Evolutionary conservation across 495 filamentous ascomycete genomes (phyloP).

Genomic region (Xylaria sp.): DNA sequence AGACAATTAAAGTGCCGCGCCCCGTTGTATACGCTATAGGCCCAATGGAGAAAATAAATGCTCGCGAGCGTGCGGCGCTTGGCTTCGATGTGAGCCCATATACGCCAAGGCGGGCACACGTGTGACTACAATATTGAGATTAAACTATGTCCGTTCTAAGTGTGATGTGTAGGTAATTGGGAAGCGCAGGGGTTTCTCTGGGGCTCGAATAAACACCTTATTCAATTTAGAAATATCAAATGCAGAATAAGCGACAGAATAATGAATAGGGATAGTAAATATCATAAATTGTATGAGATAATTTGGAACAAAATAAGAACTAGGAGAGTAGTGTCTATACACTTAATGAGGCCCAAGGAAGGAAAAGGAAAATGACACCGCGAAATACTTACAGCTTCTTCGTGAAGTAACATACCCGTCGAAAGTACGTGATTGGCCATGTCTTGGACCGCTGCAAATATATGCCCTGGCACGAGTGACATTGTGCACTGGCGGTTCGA

Average conservation of each 20-base stretch:
- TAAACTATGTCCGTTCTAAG: neutral
- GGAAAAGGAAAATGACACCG: neutral
- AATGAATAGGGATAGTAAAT: neutral
- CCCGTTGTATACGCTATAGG: slow-evolving; percentile 46
- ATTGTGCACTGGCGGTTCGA: slow-evolving; percentile 28
- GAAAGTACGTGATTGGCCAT: slow-evolving; percentile 41
- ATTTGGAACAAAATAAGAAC: too few relatives aligned
- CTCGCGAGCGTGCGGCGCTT: slow-evolving; percentile 44
- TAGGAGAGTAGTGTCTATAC: too few relatives aligned
- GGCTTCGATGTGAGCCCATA: slow-evolving; percentile 49
- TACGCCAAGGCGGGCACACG: slow-evolving; percentile 41
- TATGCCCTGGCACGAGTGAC: slow-evolving; percentile 20
- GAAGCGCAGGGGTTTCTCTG: neutral
- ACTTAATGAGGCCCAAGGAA: neutral
- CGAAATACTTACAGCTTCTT: slow-evolving; percentile 35
- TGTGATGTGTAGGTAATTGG: neutral
- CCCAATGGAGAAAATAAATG: slow-evolving; percentile 51
- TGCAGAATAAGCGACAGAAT: neutral
- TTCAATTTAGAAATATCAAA: neutral
- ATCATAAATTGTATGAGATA: neutral
- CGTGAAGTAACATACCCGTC: slow-evolving; percentile 45
- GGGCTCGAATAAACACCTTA: neutral
- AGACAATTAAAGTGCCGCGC: too few relatives aligned
- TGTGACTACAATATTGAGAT: slow-evolving; percentile 19
- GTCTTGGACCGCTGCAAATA: slow-evolving; percentile 41